Evolutionary conservation across 768 basidiomycete species (phyloP).

Genomic region (Phylloporus arenicola): DNA sequence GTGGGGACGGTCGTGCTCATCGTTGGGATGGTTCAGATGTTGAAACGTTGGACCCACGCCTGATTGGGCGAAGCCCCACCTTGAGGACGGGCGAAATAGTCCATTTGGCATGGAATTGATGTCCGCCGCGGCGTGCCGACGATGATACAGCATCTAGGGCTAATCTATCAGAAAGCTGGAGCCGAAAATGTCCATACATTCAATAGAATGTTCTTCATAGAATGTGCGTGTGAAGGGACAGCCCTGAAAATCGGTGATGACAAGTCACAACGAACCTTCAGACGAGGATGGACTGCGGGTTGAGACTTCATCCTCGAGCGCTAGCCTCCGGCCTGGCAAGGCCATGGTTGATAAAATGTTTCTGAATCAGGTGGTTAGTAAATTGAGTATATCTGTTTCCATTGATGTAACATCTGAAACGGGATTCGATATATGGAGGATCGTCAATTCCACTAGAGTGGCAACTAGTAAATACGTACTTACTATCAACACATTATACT

Average conservation of each 20-base stretch:
- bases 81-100: background rate
- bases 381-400: background rate
- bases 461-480: background rate
- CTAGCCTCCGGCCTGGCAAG: background rate
- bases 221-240: slow-evolving; percentile 7
- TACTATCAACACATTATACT: too few species aligned
- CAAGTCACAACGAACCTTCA: background rate
- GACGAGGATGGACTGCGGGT: background rate
- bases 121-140: background rate
- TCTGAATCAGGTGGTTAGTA: background rate
- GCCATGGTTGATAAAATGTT: background rate
- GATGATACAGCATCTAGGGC: background rate
- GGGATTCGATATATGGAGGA: background rate
- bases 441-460: background rate
- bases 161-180: slow-evolving; percentile 14
- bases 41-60: background rate
- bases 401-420: background rate
- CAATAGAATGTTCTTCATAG: slow-evolving; percentile 12
- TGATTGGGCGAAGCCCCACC: background rate
- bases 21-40: background rate
- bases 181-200: slow-evolving; percentile 4
- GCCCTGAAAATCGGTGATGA: background rate
- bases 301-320: background rate
- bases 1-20: slow-evolving; percentile 6
- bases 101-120: background rate